Evolutionary conservation across 352 stramenopile species (phyloP), one percentile per base, ranked within the genome.

Genomic region (Phytophthora rubi): DNA sequence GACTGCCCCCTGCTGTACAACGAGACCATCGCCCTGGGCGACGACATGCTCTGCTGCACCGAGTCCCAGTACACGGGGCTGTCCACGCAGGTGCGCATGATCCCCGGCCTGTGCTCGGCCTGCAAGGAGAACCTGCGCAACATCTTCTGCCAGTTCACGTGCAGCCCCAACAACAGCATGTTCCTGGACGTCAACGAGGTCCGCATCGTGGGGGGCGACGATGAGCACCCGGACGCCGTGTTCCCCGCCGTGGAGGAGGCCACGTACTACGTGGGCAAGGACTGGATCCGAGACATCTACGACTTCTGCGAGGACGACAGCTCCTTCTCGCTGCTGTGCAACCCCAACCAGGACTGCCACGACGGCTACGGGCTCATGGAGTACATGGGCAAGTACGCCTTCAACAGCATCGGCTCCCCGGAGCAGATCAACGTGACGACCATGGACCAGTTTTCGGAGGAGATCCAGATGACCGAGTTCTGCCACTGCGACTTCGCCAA

Each of bases 121-220:
- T 89, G 81, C 55, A 89, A 91, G 66, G 70, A 86, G 42, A 87
- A 89, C 44, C 71, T 91, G 60, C 83, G 81, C 62, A 88, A 91
- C 66, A 75, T 89, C 28, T 88, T 83, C 61, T 91, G 83, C 48
- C 77, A 88, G 54, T 86, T 89, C 59, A 82, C 83, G 30, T 91
- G 83, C 66, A 87, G 73, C 59, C 83, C 83, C 9, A 88, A 84
- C 70, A 89, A 91, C 70, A 83, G 76, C 13, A 73, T 88, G 55
- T 89, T 91, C 65, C 57, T 89, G n/a, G 78, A 87, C 39, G 56
- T 88, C 12, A 76, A 79, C 21, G 76, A 89, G 68, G 70, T 91
- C 2, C 81, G 79, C 28, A 79, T 91, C 37, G 67, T 87, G 75
- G 21, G 66, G n/a, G 76, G 79, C n/a, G 70, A 87, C 44, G 76